A percentile compares a stretch with the other conserved stretches of the same genome.
Conservation (phyloP, 192 early-diverging fungal genomes). For the Phycomyces blakesleeanus region DNA sequence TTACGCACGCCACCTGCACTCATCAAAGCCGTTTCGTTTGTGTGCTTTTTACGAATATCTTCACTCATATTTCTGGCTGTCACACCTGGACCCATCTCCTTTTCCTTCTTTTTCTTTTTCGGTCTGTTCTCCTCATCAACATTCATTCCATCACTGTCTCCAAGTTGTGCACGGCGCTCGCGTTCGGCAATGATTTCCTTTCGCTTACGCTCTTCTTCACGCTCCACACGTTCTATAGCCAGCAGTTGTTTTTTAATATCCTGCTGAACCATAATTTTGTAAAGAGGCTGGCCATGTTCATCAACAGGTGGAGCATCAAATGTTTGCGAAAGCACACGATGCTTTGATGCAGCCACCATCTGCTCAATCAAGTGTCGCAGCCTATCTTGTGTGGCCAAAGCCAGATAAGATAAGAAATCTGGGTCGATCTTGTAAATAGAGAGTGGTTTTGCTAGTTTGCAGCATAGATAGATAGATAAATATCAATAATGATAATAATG, state of each 20-base stretch:
- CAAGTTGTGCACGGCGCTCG: slow-evolving; percentile 44
- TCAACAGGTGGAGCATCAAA: slow-evolving; percentile 56
- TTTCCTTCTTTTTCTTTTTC: slow-evolving; percentile 23
- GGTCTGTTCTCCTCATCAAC: slow-evolving; percentile 19
- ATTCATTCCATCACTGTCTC: slow-evolving; percentile 35
- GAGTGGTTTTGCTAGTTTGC: slow-evolving; percentile 35
- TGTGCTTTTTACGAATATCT: slow-evolving; percentile 13
- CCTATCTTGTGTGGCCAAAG: slow-evolving; percentile 67
- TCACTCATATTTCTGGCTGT: slow-evolving; percentile 21
- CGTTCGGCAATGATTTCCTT: slow-evolving; percentile 34
- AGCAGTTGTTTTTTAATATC: slow-evolving; percentile 68
- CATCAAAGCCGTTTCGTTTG: slow-evolving; percentile 39
- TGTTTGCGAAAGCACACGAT: slow-evolving; percentile 60
- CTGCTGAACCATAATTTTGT: slow-evolving; percentile 61
- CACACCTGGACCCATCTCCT: slow-evolving; percentile 32
- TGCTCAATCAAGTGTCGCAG: slow-evolving; percentile 59
- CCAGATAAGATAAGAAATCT: slow-evolving; percentile 59
- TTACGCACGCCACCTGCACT: slow-evolving; percentile 39
- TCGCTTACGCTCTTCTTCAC: slow-evolving; percentile 55
- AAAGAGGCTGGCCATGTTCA: slow-evolving; percentile 53
- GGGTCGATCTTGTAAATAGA: slow-evolving; percentile 45
- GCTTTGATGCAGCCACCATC: slow-evolving; percentile 68
- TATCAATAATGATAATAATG: no score
- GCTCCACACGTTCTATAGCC: slow-evolving; percentile 66
- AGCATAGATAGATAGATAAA: no score